Conservation (phyloP, 2,329 filamentous ascomycete species). For the Fusarium palustre region DNA sequence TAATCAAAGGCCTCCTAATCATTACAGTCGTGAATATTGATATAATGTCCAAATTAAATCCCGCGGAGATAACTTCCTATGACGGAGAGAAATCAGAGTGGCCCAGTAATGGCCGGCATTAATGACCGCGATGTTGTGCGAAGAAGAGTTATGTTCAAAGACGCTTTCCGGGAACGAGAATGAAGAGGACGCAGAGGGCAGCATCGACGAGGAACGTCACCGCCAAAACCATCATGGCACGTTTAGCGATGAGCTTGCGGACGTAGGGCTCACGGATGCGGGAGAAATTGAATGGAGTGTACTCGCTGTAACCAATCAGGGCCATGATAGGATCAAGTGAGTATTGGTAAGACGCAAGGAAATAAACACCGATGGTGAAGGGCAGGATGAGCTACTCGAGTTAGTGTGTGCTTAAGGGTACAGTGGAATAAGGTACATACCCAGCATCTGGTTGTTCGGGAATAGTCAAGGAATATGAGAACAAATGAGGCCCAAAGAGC, state of each 20-base stretch:
- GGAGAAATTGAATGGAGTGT: slow-evolving; percentile 93
- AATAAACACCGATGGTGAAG: slow-evolving; percentile 91
- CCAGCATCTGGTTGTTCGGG: slow-evolving; percentile 82
- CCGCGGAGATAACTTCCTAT: slow-evolving; percentile 33
- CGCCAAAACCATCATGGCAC: slow-evolving; percentile 82
- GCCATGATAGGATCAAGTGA: slow-evolving; percentile 93
- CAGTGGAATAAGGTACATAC: slow-evolving; percentile 64
- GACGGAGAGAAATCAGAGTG: slow-evolving; percentile 19
- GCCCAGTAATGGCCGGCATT: slow-evolving; percentile 44
- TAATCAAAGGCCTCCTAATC: slow-evolving; percentile 43
- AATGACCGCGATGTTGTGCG: slow-evolving; percentile 29
- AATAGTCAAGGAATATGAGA: slow-evolving; percentile 88
- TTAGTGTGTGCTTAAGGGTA: slow-evolving; percentile 18
- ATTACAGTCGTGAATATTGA: slow-evolving; percentile 48
- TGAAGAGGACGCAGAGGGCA: slow-evolving; percentile 88
- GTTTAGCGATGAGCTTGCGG: slow-evolving; percentile 83
- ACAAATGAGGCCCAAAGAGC: slow-evolving; percentile 95
- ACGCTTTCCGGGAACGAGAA: slow-evolving; percentile 90
- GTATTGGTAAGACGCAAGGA: slow-evolving; percentile 92
- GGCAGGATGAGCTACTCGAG: slow-evolving; percentile 75
- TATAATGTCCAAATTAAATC: slow-evolving; percentile 30
- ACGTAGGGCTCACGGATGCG: slow-evolving; percentile 92
- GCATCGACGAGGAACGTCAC: slow-evolving; percentile 82
- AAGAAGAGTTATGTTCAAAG: slow-evolving; percentile 60
- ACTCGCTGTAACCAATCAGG: slow-evolving; percentile 91